These are phyloP conservation scores for Glebionis coronaria DNA, from an alignment of 129 eudicot genomes.

Conservation along the genomic window DNA sequence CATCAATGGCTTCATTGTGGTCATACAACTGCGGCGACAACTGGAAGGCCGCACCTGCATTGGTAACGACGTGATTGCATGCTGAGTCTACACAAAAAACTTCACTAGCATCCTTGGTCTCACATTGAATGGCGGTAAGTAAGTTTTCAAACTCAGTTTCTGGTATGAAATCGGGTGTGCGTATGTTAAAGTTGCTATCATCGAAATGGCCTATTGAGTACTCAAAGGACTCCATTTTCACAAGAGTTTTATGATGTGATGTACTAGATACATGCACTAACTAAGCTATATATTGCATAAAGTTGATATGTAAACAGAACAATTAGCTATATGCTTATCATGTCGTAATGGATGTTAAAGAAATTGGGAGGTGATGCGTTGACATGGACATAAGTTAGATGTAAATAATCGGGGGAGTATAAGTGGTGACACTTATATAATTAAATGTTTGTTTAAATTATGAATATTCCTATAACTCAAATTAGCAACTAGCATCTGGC, in stretches of 20 bases:
- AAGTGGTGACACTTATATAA: too few species aligned
- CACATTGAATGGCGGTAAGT: slow-evolving; percentile 46
- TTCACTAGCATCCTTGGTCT: slow-evolving; percentile 27
- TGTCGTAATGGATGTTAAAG: neutral
- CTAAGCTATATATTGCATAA: neutral
- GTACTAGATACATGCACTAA: neutral
- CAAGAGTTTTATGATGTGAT: neutral
- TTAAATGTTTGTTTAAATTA: too few species aligned
- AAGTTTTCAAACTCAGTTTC: slow-evolving; percentile 55
- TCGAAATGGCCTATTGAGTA: slow-evolving; percentile 17
- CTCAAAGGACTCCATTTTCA: neutral
- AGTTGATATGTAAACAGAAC: slow-evolving; percentile 16
- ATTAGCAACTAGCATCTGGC: too few species aligned
- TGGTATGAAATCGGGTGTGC: slow-evolving; percentile 39
- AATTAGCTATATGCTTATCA: neutral
- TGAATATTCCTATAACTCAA: too few species aligned
- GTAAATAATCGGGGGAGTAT: too few species aligned
- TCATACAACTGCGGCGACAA: slow-evolving; percentile 14
- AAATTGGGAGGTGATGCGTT: slow-evolving; percentile 18
- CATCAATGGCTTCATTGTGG: neutral
- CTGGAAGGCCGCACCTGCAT: slow-evolving; percentile 25
- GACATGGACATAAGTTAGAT: slow-evolving; percentile 21
- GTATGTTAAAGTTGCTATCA: slow-evolving; percentile 21
- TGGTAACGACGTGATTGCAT: slow-evolving; percentile 35
- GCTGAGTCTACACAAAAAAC: slow-evolving; percentile 33